Conservation (phyloP, 441 rosid species). For the Dalechampia spathulata region DNA sequence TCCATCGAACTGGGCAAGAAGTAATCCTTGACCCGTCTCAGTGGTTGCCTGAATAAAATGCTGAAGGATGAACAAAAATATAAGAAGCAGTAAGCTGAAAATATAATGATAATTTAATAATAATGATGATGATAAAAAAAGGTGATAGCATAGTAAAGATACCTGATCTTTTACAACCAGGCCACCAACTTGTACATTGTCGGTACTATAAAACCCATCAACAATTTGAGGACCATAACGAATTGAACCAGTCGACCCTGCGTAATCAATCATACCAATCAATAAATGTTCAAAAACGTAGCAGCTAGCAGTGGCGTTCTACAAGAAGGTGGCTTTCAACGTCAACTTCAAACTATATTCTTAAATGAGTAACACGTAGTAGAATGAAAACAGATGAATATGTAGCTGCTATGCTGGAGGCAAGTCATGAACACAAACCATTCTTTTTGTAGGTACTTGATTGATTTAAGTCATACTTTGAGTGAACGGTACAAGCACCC, state of each 20-base stretch:
- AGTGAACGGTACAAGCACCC: constrained; percentile 66
- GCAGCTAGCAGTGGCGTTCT: no score
- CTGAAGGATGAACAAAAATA: no score
- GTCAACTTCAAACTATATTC: no score
- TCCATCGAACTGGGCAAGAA: constrained; percentile 79
- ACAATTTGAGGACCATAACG: constrained; percentile 66
- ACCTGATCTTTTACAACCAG: constrained; percentile 67
- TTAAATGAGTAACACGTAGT: no score
- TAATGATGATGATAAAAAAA: no score
- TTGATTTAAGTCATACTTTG: constrained; percentile 51
- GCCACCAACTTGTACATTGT: constrained; percentile 53
- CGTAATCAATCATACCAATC: background rate
- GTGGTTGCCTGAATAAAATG: constrained; percentile 76
- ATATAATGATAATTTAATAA: no score
- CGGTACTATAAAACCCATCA: constrained; percentile 73
- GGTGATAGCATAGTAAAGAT: constrained; percentile 6
- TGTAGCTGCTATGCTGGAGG: no score
- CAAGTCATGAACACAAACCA: constrained; percentile 49
- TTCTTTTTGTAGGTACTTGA: constrained; percentile 59
- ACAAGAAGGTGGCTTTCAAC: no score
- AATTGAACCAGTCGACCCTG: constrained; percentile 58
- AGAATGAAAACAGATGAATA: no score
- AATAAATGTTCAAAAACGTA: no score
- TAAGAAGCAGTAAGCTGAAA: background rate
- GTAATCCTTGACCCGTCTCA: constrained; percentile 58